Base-by-base conservation (phyloP, 2,329 filamentous ascomycete genomes). In the Polytolypa hystricis region DNA sequence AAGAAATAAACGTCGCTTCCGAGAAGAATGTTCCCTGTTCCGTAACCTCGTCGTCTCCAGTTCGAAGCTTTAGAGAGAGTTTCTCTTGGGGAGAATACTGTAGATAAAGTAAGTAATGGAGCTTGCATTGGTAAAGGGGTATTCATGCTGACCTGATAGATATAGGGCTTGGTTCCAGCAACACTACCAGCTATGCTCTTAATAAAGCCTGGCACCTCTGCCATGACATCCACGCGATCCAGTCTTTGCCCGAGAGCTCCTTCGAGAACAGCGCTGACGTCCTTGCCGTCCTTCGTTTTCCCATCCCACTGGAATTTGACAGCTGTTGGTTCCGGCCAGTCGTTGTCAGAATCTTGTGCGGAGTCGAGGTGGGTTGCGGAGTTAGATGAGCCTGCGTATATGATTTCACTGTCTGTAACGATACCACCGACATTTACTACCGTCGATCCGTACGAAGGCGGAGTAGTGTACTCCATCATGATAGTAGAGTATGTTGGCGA, bases 1-100 rank as follows among this genome's bases (percentile, higher is more conserved):
- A 80, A 35, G 81, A 86, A 62, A 98, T 93, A 66, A 96, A 98
- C n/a, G 87, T 95, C 2, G 91, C 86, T 66, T 98, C 91, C 39
- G 74, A 77, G 63, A 93, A 93, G 37, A 93, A 64, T 31, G 64
- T 67, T 32, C 91, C 91, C 54, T 86, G 69, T 60, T 96, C 89
- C 12, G 71, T 68, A 43, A 78, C 73, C 51, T 87, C 81, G 51
- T 84, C 71, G 40, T 86, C 86, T 33, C 83, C 86, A 45, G 89
- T 71, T 62, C 87, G 91, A 49, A 98, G 53, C 69, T 91, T 89
- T 48, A 98, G 65, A 11, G 74, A 74, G 39, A 84, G 70, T 52
- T 74, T 74, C 40, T 71, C 62, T 42, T 66, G 64, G 23, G 83
- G 81, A 12, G 70, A 71, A 61, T 79, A 96, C 81, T 94, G 46